These are phyloP conservation scores for Pseudonitzschia pungens DNA, from an alignment of 108 stramenopile genomes.

Conservation along the genomic window DNA sequence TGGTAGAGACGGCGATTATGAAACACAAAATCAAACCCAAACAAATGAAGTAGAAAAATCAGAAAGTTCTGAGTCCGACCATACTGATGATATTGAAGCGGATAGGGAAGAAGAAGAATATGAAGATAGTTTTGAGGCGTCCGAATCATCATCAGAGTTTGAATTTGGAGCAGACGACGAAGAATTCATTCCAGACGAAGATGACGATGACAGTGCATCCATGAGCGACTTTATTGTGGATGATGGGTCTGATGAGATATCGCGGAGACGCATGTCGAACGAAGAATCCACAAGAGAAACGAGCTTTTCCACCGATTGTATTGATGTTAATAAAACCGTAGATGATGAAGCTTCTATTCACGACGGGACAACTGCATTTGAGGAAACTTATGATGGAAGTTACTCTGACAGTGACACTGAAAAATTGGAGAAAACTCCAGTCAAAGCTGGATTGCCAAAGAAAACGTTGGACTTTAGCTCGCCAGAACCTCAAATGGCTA, in stretches of 20 bases:
- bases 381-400: background rate
- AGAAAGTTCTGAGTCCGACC: background rate
- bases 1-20: too few relatives aligned
- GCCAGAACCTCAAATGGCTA: conserved; percentile 24
- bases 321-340: background rate
- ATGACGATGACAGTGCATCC: conserved; percentile 26
- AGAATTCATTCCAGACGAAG: conserved; percentile 17
- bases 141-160: background rate
- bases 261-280: background rate
- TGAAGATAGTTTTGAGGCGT: conserved; percentile 1
- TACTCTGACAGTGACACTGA: conserved; percentile 6
- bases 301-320: background rate
- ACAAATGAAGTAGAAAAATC: background rate
- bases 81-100: background rate
- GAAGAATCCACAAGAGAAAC: background rate
- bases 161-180: conserved; percentile 23
- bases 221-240: conserved; percentile 19
- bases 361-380: background rate
- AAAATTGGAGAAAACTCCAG: conserved; percentile 14
- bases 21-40: conserved; percentile 3
- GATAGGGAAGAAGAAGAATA: conserved; percentile 9
- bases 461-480: conserved; percentile 12
- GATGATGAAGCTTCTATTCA: background rate
- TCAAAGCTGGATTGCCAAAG: background rate
- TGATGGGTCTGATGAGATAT: background rate